Conservation (phyloP, 2,329 filamentous ascomycete genomes). For the Colletotrichum sp. region DNA sequence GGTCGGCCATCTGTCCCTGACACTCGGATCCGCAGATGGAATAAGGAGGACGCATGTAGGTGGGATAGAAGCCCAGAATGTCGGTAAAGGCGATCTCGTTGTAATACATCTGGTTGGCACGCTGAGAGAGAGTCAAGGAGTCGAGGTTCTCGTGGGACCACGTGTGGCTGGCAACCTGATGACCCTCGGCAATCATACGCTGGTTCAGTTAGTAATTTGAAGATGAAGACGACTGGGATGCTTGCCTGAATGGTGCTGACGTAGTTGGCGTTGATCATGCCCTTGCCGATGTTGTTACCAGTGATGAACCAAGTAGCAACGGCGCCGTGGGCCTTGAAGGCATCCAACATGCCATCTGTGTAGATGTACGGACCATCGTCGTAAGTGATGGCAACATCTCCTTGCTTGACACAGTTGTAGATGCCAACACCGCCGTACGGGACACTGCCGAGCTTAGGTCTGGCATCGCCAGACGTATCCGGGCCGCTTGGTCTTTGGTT, state of each 20-base stretch:
- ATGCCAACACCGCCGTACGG: conserved; percentile 36
- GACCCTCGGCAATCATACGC: conserved; percentile 47
- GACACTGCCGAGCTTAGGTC: conserved; percentile 28
- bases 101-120: conserved; percentile 43
- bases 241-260: conserved; percentile 35
- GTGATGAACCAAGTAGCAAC: conserved; percentile 41
- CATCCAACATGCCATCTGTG: conserved; percentile 36
- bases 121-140: conserved; percentile 33
- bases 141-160: conserved; percentile 49
- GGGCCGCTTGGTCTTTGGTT: conserved; percentile 29
- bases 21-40: conserved; percentile 24
- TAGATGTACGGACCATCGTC: conserved; percentile 41
- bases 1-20: conserved; percentile 11
- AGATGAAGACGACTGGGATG: conserved; percentile 10
- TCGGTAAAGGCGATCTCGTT: conserved; percentile 49
- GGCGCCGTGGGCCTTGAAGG: conserved; percentile 32
- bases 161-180: conserved; percentile 53
- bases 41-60: conserved; percentile 43
- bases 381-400: conserved; percentile 39
- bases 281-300: conserved; percentile 37
- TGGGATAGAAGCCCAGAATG: conserved; percentile 48
- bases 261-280: conserved; percentile 33
- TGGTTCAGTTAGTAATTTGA: conserved; percentile 19
- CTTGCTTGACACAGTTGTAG: conserved; percentile 28
- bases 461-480: conserved; percentile 24